These are phyloP conservation scores for Diaporthe sp. DNA, from an alignment of 2,329 filamentous ascomycete genomes.

Conservation along the genomic window DNA sequence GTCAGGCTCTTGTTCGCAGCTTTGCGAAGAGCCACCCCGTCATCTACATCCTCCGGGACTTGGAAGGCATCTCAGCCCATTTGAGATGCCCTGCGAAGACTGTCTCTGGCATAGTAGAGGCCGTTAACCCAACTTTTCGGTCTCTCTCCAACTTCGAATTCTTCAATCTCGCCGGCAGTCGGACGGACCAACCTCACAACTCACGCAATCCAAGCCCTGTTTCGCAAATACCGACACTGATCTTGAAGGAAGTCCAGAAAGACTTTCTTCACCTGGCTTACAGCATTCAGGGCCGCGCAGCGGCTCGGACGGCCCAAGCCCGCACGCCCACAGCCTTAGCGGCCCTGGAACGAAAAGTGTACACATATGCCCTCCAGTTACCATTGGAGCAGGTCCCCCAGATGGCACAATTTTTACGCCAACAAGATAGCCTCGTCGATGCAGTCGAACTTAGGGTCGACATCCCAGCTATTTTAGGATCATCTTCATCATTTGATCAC, in stretches of 20 bases:
- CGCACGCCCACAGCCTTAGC: background rate
- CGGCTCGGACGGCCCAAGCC: conserved; percentile 33
- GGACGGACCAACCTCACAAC: background rate
- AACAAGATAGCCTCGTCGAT: background rate
- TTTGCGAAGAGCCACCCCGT: conserved; percentile 70
- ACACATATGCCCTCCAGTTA: conserved; percentile 16
- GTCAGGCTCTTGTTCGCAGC: conserved; percentile 63
- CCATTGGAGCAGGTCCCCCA: conserved; percentile 8
- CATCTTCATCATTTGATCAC: background rate
- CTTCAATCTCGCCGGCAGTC: background rate
- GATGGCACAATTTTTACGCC: background rate
- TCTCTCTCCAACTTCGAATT: conserved; percentile 10
- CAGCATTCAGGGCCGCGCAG: conserved; percentile 30
- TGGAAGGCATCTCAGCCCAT: background rate
- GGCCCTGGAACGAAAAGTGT: conserved; percentile 2
- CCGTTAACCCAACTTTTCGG: background rate
- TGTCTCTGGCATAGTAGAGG: background rate
- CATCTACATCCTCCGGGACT: conserved; percentile 61
- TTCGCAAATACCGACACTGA: conserved; percentile 67
- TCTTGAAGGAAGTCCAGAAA: conserved; percentile 51
- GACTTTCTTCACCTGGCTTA: conserved; percentile 37
- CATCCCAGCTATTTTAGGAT: background rate
- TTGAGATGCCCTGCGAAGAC: background rate
- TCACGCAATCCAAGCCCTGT: conserved; percentile 60
- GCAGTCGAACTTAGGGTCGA: conserved; percentile 10